Percentiles rank a stretch among this genome's conserved stretches.
Conservation (phyloP, 768 basidiomycete species). For the Peribolospora baueri region DNA sequence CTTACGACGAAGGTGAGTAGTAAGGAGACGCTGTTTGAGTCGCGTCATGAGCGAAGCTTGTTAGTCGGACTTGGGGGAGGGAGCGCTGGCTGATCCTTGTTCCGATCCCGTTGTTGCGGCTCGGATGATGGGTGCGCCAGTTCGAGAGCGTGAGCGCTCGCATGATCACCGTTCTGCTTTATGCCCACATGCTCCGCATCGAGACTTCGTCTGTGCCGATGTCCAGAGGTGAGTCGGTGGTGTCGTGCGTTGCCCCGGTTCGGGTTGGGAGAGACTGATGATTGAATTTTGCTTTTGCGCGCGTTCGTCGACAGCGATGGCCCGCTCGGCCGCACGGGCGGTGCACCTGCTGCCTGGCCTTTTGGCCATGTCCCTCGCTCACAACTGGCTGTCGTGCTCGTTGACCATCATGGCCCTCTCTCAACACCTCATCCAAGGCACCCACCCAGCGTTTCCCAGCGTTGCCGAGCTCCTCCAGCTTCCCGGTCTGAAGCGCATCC, state of each 20-base stretch:
- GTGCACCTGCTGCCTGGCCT: constrained; percentile 27
- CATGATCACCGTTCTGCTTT: constrained; percentile 45
- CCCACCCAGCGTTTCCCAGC: constrained; percentile 21
- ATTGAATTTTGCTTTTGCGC: not conserved
- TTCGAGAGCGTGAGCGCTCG: constrained; percentile 17
- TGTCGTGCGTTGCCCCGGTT: not conserved
- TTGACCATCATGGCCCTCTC: constrained; percentile 59
- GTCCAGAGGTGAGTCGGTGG: constrained; percentile 27
- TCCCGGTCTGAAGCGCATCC: constrained; percentile 35
- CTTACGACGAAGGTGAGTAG: constrained; percentile 6
- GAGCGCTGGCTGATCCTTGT: too few species aligned
- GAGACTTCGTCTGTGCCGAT: constrained; percentile 31
- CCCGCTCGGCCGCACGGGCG: constrained; percentile 9
- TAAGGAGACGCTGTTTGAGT: not conserved
- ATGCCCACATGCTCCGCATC: constrained; percentile 58
- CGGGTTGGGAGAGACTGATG: not conserved
- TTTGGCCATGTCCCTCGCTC: constrained; percentile 54
- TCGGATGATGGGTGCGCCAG: constrained; percentile 11
- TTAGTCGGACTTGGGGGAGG: too few species aligned
- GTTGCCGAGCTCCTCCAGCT: constrained; percentile 39
- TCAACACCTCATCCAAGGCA: constrained; percentile 58
- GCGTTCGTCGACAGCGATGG: constrained; percentile 7
- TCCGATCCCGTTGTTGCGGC: not conserved
- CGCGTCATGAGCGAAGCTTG: too few species aligned
- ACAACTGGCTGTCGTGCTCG: constrained; percentile 68